Evolutionary conservation across 2,329 filamentous ascomycete genomes (phyloP).

Genomic region (Neonectria ditissima): DNA sequence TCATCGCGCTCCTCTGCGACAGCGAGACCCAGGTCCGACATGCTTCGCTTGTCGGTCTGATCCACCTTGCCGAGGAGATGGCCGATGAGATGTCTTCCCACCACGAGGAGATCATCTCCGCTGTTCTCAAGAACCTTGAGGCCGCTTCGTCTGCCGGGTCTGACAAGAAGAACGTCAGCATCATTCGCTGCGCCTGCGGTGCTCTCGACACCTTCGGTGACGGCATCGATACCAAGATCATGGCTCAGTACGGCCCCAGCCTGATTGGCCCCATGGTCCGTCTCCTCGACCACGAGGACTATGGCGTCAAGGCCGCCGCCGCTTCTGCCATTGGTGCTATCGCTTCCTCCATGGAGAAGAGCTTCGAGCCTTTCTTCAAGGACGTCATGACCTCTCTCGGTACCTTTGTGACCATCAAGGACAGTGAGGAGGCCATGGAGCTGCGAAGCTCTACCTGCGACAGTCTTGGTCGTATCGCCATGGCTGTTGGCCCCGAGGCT

Average conservation of each 20-base stretch:
- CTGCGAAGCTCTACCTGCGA: constrained; percentile 91
- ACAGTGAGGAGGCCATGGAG: constrained; percentile 88
- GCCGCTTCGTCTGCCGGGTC: constrained; percentile 76
- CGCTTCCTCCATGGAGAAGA: constrained; percentile 83
- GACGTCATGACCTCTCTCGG: constrained; percentile 91
- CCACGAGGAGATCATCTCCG: constrained; percentile 85
- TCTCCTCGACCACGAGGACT: constrained; percentile 85
- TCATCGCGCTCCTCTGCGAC: constrained; percentile 87
- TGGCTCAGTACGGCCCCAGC: constrained; percentile 83
- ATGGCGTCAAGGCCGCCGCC: constrained; percentile 89
- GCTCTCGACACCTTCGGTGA: constrained; percentile 93
- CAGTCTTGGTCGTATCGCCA: constrained; percentile 91
- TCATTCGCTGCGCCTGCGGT: constrained; percentile 89
- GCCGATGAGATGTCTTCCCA: constrained; percentile 89
- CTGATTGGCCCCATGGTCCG: constrained; percentile 87
- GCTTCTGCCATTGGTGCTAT: constrained; percentile 92
- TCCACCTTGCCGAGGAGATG: constrained; percentile 91
- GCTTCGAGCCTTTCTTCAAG: constrained; percentile 92
- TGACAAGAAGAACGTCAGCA: constrained; percentile 82
- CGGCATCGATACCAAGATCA: constrained; percentile 81
- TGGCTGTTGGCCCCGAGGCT: constrained; percentile 84
- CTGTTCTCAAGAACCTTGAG: constrained; percentile 89
- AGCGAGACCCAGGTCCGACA: constrained; percentile 86
- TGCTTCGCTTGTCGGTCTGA: constrained; percentile 87
- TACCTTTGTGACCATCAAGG: constrained; percentile 85